Evolutionary conservation across 345 rosid species (phyloP), one percentile per base, ranked within the genome.

Genomic region (Pistacia atlantica): DNA sequence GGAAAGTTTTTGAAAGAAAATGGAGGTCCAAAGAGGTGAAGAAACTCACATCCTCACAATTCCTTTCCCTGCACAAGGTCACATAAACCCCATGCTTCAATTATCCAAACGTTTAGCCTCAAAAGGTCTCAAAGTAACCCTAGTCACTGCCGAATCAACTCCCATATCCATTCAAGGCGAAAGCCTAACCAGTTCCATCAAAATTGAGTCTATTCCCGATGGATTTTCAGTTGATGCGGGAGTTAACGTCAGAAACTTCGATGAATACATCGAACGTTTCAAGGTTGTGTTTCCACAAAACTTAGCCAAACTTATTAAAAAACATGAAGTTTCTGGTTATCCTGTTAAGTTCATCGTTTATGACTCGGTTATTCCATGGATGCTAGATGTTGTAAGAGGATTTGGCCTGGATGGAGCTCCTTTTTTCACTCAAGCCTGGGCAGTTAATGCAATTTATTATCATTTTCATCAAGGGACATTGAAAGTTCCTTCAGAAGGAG

Each of bases 391-490:
- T 58, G 79, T 78, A n/a, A 71, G 49, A 12, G 6, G 4, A 0
- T n/a, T 56, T 7, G 64, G 74, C 28, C 20, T 71, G 0, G 74
- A 55, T 18, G 74, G 63, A 38, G 63, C 46, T 56, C 80, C 57
- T 35, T 84, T 5, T 84, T 84, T 74, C 83, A 84, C 68, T 38
- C 86, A 20, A 1, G 56, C 58, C 48, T 82, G 77, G 48, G 48
- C 49, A 35, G 64, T 56, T 0, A 71, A 17, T 11, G 11, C 67
- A 71, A 14, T 84, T 84, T 83, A 11, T 17, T 37, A 18, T 33
- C 52, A 35, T 57, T 56, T 16, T 35, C 74, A 76, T 75, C 33
- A 51, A 17, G 71, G 35, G 70, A 35, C 84, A 85, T 1, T 13
- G 8, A n/a, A 37, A 55, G 5, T 71, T 37, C 64, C 52, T n/a